Conservation (phyloP, 257 asterid species). For the Penstemon newberryi region DNA sequence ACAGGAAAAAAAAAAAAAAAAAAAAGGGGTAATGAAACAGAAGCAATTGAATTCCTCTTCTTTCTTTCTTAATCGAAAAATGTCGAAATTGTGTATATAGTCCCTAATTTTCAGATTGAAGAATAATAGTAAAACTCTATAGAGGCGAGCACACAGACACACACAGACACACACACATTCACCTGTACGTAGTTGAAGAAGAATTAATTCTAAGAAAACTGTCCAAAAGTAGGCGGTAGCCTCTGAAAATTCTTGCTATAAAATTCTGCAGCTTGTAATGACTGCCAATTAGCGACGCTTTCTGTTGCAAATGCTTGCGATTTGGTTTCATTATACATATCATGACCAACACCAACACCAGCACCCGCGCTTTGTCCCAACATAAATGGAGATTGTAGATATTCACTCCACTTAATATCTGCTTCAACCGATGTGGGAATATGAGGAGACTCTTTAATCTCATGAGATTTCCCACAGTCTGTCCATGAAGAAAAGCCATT, state of each 20-base stretch:
- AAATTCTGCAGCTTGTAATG: constrained; percentile 44
- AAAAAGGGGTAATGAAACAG: constrained; percentile 24
- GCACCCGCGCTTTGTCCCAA: constrained; percentile 29
- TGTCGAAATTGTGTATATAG: constrained; percentile 45
- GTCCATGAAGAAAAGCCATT: background rate
- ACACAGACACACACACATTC: constrained; percentile 45
- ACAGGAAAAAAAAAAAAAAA: constrained; percentile 21
- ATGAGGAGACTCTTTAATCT: constrained; percentile 29
- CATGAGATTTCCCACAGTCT: background rate
- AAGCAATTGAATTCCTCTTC: background rate
- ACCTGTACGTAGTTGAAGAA: constrained; percentile 22
- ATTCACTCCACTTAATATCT: constrained; percentile 71
- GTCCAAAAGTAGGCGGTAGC: constrained; percentile 62
- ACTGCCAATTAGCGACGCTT: constrained; percentile 39
- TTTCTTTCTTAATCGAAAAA: constrained; percentile 34
- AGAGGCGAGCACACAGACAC: background rate
- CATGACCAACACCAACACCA: constrained; percentile 27
- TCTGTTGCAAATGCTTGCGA: constrained; percentile 37
- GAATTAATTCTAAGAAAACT: constrained; percentile 50
- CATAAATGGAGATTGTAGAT: constrained; percentile 64
- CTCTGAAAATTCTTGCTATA: constrained; percentile 64
- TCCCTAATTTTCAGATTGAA: constrained; percentile 69
- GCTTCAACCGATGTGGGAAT: constrained; percentile 35
- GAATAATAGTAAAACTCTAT: constrained; percentile 31
- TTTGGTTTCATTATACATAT: constrained; percentile 41